These are phyloP conservation scores for Plantago coronopus DNA, from an alignment of 305 asterid species.

Conservation along the genomic window DNA sequence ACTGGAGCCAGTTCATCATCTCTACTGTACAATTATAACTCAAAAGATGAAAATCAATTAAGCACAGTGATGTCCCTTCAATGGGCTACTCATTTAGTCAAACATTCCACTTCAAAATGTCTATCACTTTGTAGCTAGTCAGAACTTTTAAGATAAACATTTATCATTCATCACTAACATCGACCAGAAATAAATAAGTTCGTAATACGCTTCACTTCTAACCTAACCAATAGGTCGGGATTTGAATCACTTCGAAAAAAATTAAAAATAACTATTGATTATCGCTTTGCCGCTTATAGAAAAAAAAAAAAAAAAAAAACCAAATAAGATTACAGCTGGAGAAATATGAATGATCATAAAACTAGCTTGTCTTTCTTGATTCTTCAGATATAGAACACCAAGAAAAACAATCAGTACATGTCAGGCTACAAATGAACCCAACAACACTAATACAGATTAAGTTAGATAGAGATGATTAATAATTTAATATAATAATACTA, in stretches of 20 bases:
- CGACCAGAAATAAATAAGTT: constrained; percentile 2
- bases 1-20: no score
- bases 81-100: constrained; percentile 22
- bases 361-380: not conserved
- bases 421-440: constrained; percentile 12
- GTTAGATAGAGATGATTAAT: not conserved
- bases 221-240: no score
- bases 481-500: not conserved
- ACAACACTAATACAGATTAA: not conserved
- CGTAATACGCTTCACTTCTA: no score
- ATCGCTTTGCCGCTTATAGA: no score
- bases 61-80: no score
- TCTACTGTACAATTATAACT: no score
- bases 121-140: constrained; percentile 10
- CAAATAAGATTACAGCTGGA: constrained; percentile 5
- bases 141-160: not conserved
- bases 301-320: no score
- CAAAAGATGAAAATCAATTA: no score
- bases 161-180: constrained; percentile 9
- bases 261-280: no score
- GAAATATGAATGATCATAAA: not conserved
- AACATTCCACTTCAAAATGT: constrained; percentile 22
- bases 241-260: no score
- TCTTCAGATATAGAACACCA: constrained; percentile 7
- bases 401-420: constrained; percentile 10